Base-by-base conservation (phyloP, 2,329 filamentous ascomycete species). In the Monilinia fructicola region DNA sequence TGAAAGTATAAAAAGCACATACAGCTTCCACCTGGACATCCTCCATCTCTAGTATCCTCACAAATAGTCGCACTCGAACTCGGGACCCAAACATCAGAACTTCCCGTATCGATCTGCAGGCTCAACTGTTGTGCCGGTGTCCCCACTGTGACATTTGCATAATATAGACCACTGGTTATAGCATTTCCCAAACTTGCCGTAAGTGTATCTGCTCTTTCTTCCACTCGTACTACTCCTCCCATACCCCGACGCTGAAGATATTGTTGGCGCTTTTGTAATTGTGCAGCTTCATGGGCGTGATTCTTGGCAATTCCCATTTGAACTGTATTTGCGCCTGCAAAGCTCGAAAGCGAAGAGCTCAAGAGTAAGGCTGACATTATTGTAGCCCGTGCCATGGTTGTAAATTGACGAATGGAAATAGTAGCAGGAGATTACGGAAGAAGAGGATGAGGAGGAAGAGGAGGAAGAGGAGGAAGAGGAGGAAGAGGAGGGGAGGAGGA, bases 41-140 rank as follows among this genome's bases (percentile, higher is more conserved):
- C 78, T 79, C 77, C 44, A 68, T 68, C 2, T 46, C 68, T 69
- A 28, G 69, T 1, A 81, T 76, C 18, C 67, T 48, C 67, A 61
- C 74, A 76, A 23, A 75, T 44, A 0, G 6, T 65, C 59, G 67
- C 72, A 75, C 54, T 76, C 76, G 69, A 84, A 77, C 53, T 66
- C 21, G 74, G 74, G 7, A 88, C 78, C 85, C 86, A 89, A 4
- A 85, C 82, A 73, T 89, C 87, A 70, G 83, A 86, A 74, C 84
- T 87, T 38, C 86, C 87, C 2, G 86, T 89, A 75, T 89, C 86
- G 69, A 88, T 80, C 64, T 85, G 79, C 71, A 89, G 79, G 64
- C 76, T 79, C 60, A 87, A 75, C 3, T 76, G 75, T 75, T 89
- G 86, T 0, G 79, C 78, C 0, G 87, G 87, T 0, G 85, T 87